These are phyloP conservation scores for Claviceps fusiformis DNA, from an alignment of 2,329 filamentous ascomycete species.

Conservation along the genomic window DNA sequence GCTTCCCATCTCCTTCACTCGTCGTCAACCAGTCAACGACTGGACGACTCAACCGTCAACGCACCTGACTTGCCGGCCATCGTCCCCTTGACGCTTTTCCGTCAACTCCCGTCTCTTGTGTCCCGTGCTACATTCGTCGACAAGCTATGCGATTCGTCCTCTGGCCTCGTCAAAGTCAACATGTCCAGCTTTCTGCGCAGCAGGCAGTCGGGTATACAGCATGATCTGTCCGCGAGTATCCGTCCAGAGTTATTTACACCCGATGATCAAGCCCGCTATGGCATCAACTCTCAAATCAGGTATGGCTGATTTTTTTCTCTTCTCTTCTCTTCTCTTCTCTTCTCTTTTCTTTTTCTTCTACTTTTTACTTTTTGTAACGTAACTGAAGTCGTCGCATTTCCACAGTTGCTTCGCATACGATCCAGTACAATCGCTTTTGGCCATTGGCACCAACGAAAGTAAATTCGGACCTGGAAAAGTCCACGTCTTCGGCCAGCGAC, in stretches of 20 bases:
- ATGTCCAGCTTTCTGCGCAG: conserved; percentile 85
- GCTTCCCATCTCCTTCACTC: too few species aligned
- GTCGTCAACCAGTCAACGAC: too few species aligned
- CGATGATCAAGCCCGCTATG: conserved; percentile 72
- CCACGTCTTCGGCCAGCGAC: conserved; percentile 72
- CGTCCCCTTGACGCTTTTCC: not conserved
- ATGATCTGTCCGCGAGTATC: conserved; percentile 76
- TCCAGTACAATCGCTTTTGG: conserved; percentile 83
- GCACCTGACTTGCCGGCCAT: too few species aligned
- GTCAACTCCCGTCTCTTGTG: not conserved
- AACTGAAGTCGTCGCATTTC: conserved; percentile 3
- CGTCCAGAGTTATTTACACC: conserved; percentile 64
- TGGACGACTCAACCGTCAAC: too few species aligned
- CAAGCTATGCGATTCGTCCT: not conserved
- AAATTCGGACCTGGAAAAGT: conserved; percentile 77
- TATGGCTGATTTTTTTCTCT: conserved; percentile 17
- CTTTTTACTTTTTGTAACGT: not conserved
- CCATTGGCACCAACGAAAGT: conserved; percentile 79
- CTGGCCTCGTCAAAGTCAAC: conserved; percentile 4
- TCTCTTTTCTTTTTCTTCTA: not conserved
- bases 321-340: not conserved
- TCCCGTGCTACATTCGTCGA: not conserved
- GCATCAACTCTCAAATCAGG: conserved; percentile 65
- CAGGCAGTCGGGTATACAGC: conserved; percentile 86
- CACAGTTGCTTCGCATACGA: conserved; percentile 73